Base-by-base conservation (phyloP, 139 green algal genomes). In the Protoeuglena noctilucae region DNA sequence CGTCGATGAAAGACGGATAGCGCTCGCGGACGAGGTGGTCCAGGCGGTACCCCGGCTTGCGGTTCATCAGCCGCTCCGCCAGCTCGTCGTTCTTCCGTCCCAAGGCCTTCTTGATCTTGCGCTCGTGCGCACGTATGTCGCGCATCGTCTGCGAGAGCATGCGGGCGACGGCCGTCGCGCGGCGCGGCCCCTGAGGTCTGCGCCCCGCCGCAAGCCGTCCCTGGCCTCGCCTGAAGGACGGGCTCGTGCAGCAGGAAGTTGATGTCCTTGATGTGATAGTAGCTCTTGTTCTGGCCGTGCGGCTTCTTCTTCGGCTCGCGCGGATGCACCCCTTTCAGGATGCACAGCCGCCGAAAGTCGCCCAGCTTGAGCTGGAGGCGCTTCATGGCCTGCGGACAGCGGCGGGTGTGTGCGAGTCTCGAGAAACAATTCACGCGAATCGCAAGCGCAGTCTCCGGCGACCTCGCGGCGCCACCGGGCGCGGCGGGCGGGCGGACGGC, bases 191-290 rank as follows among this genome's bases (percentile, higher is more conserved):
- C n/a, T n/a, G n/a, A n/a, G n/a, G n/a, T n/a, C n/a, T n/a, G n/a
- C n/a, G n/a, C n/a, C n/a, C n/a, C 40, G 17, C 16, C 16, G 18
- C 16, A 47, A 47, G 18, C 17, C 40, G 18, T 18, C 40, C 16
- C 40, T 57, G 23, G 16, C 40, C 41, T 28, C 58, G 82, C 70
- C 84, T 86, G 68, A 91, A 99, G 72, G 29, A 98, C 71, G 3
- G 87, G 92, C 72, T 99, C 92, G 55, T 97, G 89, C 22, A 77
- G 60, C 34, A 99, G 71, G 65, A 85, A 99, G 58, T 80, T 83
- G 58, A 99, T 90, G 68, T 97, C 92, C 69, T 95, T 96, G 23
- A 84, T 58, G 59, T 97, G 93, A 70, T 97, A 99, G 70, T 98
- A 99, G 2, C 89, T 98, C 70, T 97, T 97, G 75, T 93, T 77